Conservation (phyloP, 164 flowering plant species). For the Magnolia changhungtana region DNA sequence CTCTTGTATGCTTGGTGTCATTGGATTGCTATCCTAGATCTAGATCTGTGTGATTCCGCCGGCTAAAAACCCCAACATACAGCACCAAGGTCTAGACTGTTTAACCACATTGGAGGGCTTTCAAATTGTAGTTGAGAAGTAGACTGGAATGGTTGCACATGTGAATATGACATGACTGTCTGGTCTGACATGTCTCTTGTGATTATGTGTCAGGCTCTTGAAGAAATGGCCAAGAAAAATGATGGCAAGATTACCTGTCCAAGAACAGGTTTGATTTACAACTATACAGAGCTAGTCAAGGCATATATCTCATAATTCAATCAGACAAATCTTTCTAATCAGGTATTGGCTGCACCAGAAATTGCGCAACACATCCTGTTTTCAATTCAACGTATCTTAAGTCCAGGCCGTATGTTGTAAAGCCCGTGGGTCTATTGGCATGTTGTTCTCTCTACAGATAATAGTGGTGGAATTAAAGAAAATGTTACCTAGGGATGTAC, state of each 20-base stretch:
- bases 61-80: too few species aligned
- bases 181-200: constrained; percentile 7
- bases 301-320: constrained; percentile 69
- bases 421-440: not conserved
- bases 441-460: not conserved
- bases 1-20: too few species aligned
- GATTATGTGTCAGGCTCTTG: constrained; percentile 64
- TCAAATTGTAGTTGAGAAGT: not conserved
- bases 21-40: too few species aligned
- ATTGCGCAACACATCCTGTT: too few species aligned
- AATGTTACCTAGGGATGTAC: too few species aligned
- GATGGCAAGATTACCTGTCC: constrained; percentile 86
- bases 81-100: constrained; percentile 69
- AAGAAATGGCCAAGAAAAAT: constrained; percentile 86
- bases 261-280: constrained; percentile 71
- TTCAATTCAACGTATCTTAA: not conserved
- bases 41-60: too few species aligned
- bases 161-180: not conserved
- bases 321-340: not conserved
- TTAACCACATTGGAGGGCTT: too few species aligned
- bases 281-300: constrained; percentile 64
- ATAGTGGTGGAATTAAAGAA: too few species aligned
- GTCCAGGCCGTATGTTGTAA: not conserved
- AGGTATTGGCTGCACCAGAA: not conserved
- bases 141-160: not conserved